Base-by-base conservation (phyloP, 2,329 filamentous ascomycete species). In the Cladosporium sp. region DNA sequence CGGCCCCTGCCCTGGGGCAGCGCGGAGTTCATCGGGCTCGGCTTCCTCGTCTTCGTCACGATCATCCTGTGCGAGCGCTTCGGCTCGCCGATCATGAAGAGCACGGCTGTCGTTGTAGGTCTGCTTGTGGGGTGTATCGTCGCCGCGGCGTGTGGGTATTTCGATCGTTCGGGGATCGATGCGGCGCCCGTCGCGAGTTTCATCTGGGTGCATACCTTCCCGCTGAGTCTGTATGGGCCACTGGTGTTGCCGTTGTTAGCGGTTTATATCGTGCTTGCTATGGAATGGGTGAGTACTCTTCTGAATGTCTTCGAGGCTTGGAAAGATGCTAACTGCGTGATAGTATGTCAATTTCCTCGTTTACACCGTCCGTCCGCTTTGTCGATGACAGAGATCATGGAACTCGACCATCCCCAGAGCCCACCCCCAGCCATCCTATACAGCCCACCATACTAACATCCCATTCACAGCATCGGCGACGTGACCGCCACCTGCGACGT, bases 401-500 rank as follows among this genome's bases (percentile, higher is more conserved):
- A 28, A 28, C 2, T 2, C 22, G 1, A 7, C 22, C 22, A 22
- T 7, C 7, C 4, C 22, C 22, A 28, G 22, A 28, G 22, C 22
- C 22, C 22, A 7, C 22, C 22, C 22, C 1, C 3, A 28, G 22
- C 22, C 22, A 28, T 28, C 22, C 22, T 28, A 28, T 5, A 28
- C 22, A 28, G 22, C 22, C 22, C 22, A 38, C 8, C 34, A n/a
- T 38, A 14, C 35, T 38, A 38, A 38, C 35, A 38, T 16, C 14
- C 35, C n/a, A 13, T 2, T n/a, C 10, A n/a, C 35, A 38, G 35
- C 52, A 88, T 91, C 49, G 56, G 57, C 18, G 57, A 62, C 49
- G 86, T 91, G 62, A 88, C 86, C 0, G 87, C 87, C 0, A 90
- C 87, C 1, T 91, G 86, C 68, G 87, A 92, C 62, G 87, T 92